A percentile compares a stretch with the other conserved stretches of the same genome.
Conservation (phyloP, 1,284 basidiomycete species). For the Grifola frondosa region DNA sequence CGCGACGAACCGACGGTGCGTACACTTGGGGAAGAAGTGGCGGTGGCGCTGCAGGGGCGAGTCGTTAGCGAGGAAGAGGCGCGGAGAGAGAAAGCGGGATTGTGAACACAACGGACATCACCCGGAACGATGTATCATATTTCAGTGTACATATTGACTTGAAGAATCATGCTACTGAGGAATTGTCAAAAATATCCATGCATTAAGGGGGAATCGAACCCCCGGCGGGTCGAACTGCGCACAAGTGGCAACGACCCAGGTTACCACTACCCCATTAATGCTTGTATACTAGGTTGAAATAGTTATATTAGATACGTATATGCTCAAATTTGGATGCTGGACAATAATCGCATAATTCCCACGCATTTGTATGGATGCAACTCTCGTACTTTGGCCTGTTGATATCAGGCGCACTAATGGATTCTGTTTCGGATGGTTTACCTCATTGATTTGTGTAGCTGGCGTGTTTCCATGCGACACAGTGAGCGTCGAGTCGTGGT, state of each 20-base stretch:
- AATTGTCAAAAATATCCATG: conserved; percentile 21
- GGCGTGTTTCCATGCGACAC: conserved; percentile 17
- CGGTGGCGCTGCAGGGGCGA: conserved; percentile 52
- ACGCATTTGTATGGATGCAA: neutral
- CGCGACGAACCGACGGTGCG: conserved; percentile 52
- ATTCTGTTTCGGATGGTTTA: conserved; percentile 25
- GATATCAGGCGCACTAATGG: conserved; percentile 13
- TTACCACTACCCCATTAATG: conserved; percentile 25
- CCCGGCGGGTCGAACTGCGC: conserved; percentile 72
- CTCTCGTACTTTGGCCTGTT: conserved; percentile 19
- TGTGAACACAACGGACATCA: conserved; percentile 12
- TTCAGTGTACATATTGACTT: neutral
- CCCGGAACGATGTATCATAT: too few species aligned
- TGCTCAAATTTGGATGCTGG: too few species aligned
- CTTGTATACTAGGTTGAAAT: too few species aligned
- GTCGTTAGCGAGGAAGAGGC: conserved; percentile 63
- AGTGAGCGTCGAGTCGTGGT: conserved; percentile 8
- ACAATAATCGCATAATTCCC: too few species aligned
- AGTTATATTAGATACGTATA: too few species aligned
- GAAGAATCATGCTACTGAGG: neutral
- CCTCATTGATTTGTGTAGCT: conserved; percentile 23
- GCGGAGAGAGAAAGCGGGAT: conserved; percentile 29
- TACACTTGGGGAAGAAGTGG: conserved; percentile 70
- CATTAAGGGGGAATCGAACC: conserved; percentile 80
- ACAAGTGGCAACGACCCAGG: conserved; percentile 26